phyloP scores from a whole-genome alignment of 2,329 filamentous ascomycete genomes.

The Ophiostoma pallidulum region DNA sequence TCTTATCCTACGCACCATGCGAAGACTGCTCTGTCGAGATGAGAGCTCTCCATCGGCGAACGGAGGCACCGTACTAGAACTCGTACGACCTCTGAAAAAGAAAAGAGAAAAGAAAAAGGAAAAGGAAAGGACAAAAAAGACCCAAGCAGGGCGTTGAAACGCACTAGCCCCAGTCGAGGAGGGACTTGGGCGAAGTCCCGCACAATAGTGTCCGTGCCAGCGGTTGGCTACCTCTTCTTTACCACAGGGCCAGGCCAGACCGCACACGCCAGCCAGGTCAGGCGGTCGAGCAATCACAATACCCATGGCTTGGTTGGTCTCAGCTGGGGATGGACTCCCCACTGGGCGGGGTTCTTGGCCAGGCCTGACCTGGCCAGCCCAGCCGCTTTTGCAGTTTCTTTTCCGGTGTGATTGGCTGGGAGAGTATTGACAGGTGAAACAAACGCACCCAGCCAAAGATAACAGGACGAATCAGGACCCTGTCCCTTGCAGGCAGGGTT shows the following conservation, averaged over 20 bases:
- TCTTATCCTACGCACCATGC: too few relatives aligned
- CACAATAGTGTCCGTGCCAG: neutral
- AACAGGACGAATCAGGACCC: constrained; percentile 6
- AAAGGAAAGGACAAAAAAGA: neutral
- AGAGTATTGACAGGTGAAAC: constrained; percentile 11
- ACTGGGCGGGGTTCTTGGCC: neutral
- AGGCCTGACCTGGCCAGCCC: too few relatives aligned
- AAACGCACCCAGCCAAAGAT: constrained; percentile 3
- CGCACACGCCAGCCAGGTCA: too few relatives aligned
- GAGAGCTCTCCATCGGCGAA: too few relatives aligned
- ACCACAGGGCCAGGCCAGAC: too few relatives aligned
- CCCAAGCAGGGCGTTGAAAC: constrained; percentile 4
- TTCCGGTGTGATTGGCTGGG: constrained; percentile 5
- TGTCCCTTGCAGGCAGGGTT: constrained; percentile 12
- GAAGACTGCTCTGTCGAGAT: too few relatives aligned
- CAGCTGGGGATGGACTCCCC: too few relatives aligned
- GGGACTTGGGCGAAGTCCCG: neutral
- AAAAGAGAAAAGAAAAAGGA: neutral
- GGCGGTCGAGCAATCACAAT: neutral
- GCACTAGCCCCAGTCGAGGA: constrained; percentile 7
- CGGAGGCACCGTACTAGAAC: too few relatives aligned
- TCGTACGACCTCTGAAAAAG: too few relatives aligned
- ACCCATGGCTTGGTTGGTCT: too few relatives aligned
- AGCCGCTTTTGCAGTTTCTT: too few relatives aligned
- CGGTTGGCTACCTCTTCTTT: constrained; percentile 2